Percentiles rank a stretch among this genome's conserved stretches.
Conservation (phyloP, 139 green algal species). For the Bryopsis sp. region DNA sequence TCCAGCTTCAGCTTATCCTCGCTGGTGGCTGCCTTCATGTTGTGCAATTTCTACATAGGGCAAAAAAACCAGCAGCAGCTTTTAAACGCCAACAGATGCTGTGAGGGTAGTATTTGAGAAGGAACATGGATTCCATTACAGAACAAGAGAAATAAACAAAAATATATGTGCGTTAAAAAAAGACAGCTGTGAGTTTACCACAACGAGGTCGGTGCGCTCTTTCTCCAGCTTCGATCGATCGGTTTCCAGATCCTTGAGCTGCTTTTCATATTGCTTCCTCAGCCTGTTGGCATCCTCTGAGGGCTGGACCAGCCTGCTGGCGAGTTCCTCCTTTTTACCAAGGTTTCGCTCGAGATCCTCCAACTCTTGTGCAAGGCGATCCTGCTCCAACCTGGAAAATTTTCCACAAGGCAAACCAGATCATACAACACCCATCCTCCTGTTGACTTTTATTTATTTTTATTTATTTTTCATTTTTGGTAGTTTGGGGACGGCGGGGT, state of each 20-base stretch:
- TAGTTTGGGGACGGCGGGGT: too few species aligned
- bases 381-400: slow-evolving; percentile 10
- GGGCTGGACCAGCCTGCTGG: not conserved
- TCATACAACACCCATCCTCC: too few species aligned
- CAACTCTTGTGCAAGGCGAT: slow-evolving; percentile 11
- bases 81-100: slow-evolving; percentile 2
- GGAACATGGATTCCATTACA: too few species aligned
- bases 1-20: slow-evolving; percentile 35
- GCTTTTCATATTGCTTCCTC: slow-evolving; percentile 11
- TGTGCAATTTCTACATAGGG: slow-evolving; percentile 29
- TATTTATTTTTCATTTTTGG: too few species aligned
- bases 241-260: not conserved
- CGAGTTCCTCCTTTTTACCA: slow-evolving; percentile 1
- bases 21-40: slow-evolving; percentile 25
- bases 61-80: not conserved
- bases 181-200: not conserved
- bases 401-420: too few species aligned
- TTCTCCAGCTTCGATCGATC: slow-evolving; percentile 10
- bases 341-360: not conserved
- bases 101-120: slow-evolving; percentile 27
- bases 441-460: too few species aligned
- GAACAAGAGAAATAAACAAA: too few species aligned
- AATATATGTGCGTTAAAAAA: too few species aligned
- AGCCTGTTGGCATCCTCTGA: not conserved
- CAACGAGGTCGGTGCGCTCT: not conserved